Evolutionary conservation across 331 rosid genomes (phyloP), one percentile per base, ranked within the genome.

Genomic region (Spiraea crenata): DNA sequence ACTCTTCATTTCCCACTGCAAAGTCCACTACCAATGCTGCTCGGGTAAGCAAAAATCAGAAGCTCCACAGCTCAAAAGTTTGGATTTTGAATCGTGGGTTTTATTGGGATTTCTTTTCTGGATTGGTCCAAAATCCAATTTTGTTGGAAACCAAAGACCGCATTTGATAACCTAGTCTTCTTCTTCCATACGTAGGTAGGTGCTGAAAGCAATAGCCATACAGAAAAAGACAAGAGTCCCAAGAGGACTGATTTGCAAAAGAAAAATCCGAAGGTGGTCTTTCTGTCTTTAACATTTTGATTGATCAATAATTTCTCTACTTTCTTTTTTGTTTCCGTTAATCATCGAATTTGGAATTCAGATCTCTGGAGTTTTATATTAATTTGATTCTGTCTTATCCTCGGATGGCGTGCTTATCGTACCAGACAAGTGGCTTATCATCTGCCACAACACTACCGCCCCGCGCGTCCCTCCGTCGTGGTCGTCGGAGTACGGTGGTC

Each of bases 291-390:
- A 58, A 58, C 20, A 58, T 0, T 35, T 35, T 6, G 3, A 42
- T 6, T 25, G 9, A 4, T 42, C 1, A 10, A 42, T 42, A 42
- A n/a, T n/a, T 17, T 3, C 11, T 35, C 12, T 35, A 44, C 37
- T 58, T 15, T 9, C 9, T 1, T 58, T 56, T 5, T 56, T 3
- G 6, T 58, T 25, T 25, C 31, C 9, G 37, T 35, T 48, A 13
- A 9, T 35, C 3, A 5, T 37, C 34, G 20, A 12, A 58, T 35
- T 58, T 35, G 8, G 5, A 31, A 15, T 65, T 14, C 25, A 3
- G 61, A 67, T 51, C 61, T 67, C 38, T 37, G 44, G 47, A 58
- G 62, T 51, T n/a, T n/a, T 7, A 13, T 34, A 64, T 7, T 57
- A 57, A 31, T 57, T 47, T 19, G 9, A 25, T 25, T 8, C 25